A percentile compares a stretch with the other conserved stretches of the same genome.
phyloP scores from a whole-genome alignment of 331 rosid species.

The Erythrophleum ivorense region DNA sequence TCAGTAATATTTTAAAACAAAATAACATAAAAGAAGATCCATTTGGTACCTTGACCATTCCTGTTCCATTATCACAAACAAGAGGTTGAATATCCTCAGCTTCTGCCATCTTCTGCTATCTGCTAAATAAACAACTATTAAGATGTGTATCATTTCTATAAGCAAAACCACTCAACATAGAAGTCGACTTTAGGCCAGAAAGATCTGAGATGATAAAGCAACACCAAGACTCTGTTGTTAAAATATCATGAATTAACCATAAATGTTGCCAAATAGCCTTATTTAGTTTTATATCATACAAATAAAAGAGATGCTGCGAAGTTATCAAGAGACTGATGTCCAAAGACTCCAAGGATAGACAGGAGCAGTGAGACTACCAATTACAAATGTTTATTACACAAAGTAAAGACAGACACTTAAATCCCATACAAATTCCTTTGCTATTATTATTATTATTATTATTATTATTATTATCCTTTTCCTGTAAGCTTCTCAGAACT shows the following conservation, averaged over 20 bases:
- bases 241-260: neutral
- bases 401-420: no score
- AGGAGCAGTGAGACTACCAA: no score
- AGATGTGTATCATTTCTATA: neutral
- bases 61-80: constrained; percentile 96
- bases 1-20: neutral
- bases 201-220: neutral
- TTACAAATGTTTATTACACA: no score
- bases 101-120: constrained; percentile 84
- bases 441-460: no score
- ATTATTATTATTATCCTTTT: neutral
- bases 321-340: no score
- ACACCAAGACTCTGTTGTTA: neutral
- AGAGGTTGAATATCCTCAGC: constrained; percentile 97
- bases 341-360: no score
- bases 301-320: no score
- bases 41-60: constrained; percentile 91
- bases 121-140: constrained; percentile 28
- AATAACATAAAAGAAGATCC: neutral
- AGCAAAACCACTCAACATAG: constrained; percentile 12
- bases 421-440: no score
- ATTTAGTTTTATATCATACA: neutral
- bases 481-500: neutral
- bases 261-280: neutral
- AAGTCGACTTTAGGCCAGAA: neutral